Evolutionary conservation across 2,329 filamentous ascomycete genomes (phyloP).

Genomic region (Clonostachys chloroleuca): DNA sequence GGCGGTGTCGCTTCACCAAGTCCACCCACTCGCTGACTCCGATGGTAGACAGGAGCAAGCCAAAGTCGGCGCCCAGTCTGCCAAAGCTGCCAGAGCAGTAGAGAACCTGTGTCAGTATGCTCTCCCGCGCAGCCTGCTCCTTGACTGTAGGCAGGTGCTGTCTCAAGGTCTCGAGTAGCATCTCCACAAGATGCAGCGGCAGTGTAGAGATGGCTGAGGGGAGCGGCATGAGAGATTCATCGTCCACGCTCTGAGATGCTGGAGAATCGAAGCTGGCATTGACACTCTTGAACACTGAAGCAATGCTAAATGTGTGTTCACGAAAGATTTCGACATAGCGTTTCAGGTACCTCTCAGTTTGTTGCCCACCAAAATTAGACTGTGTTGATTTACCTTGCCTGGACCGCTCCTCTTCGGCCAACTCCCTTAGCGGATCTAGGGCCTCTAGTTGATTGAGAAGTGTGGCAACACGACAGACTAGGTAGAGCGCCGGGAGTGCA

Average conservation of each 20-base stretch:
- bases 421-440: slow-evolving; percentile 76
- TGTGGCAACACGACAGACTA: slow-evolving; percentile 80
- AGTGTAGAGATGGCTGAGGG: slow-evolving; percentile 81
- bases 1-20: slow-evolving; percentile 80
- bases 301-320: slow-evolving; percentile 93
- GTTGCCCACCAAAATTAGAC: slow-evolving; percentile 70
- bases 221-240: slow-evolving; percentile 47
- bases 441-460: slow-evolving; percentile 77
- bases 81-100: slow-evolving; percentile 92
- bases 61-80: slow-evolving; percentile 87
- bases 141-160: slow-evolving; percentile 76
- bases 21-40: slow-evolving; percentile 76
- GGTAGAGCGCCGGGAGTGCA: slow-evolving; percentile 75
- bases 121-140: slow-evolving; percentile 78
- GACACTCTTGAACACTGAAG: slow-evolving; percentile 90
- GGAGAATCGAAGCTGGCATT: slow-evolving; percentile 33
- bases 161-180: slow-evolving; percentile 73
- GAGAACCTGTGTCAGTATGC: slow-evolving; percentile 84
- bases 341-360: slow-evolving; percentile 92
- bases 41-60: slow-evolving; percentile 68
- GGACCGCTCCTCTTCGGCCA: slow-evolving; percentile 79
- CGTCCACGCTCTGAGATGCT: slow-evolving; percentile 4
- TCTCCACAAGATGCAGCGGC: slow-evolving; percentile 74
- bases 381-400: slow-evolving; percentile 28
- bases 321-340: slow-evolving; percentile 96